phyloP scores from a whole-genome alignment of 2,329 filamentous ascomycete species.

The Biscogniauxia mediterranea region DNA sequence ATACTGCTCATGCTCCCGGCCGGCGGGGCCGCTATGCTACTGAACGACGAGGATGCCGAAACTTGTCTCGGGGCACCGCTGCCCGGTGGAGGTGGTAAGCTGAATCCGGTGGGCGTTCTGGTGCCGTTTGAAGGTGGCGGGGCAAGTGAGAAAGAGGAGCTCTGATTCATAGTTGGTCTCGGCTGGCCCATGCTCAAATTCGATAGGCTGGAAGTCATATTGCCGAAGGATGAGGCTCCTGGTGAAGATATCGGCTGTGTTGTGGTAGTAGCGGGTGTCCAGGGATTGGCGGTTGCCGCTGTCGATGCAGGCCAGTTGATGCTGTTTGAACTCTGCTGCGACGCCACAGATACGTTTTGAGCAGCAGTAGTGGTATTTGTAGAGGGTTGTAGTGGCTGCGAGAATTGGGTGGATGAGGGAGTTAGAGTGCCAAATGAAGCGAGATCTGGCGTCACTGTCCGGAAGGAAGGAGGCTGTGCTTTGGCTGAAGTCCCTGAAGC shows the following conservation, averaged over 20 bases:
- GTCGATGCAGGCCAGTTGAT: slow-evolving; percentile 37
- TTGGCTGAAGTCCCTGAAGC: slow-evolving; percentile 32
- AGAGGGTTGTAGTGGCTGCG: slow-evolving; percentile 54
- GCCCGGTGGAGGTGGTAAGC: slow-evolving; percentile 48
- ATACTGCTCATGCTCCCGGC: slow-evolving; percentile 23
- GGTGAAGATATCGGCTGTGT: slow-evolving; percentile 34
- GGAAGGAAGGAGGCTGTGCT: slow-evolving; percentile 43
- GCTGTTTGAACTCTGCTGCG: slow-evolving; percentile 39
- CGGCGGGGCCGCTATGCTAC: slow-evolving; percentile 8
- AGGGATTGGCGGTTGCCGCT: slow-evolving; percentile 44
- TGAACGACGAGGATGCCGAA: not conserved
- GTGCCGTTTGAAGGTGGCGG: slow-evolving; percentile 46
- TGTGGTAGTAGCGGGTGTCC: slow-evolving; percentile 40
- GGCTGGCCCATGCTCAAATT: slow-evolving; percentile 48
- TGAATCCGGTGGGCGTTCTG: slow-evolving; percentile 40
- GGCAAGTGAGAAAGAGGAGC: slow-evolving; percentile 56
- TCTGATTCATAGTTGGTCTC: slow-evolving; percentile 36
- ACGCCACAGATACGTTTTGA: slow-evolving; percentile 22
- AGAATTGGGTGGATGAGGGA: slow-evolving; percentile 61
- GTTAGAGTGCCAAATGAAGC: slow-evolving; percentile 53
- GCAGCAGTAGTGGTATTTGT: slow-evolving; percentile 21
- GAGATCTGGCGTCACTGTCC: slow-evolving; percentile 60
- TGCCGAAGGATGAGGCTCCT: slow-evolving; percentile 35
- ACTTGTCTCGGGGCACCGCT: slow-evolving; percentile 28
- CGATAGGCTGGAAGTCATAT: slow-evolving; percentile 45